Base-by-base conservation (phyloP, 441 rosid species). In the Gossypium gossypioides region DNA sequence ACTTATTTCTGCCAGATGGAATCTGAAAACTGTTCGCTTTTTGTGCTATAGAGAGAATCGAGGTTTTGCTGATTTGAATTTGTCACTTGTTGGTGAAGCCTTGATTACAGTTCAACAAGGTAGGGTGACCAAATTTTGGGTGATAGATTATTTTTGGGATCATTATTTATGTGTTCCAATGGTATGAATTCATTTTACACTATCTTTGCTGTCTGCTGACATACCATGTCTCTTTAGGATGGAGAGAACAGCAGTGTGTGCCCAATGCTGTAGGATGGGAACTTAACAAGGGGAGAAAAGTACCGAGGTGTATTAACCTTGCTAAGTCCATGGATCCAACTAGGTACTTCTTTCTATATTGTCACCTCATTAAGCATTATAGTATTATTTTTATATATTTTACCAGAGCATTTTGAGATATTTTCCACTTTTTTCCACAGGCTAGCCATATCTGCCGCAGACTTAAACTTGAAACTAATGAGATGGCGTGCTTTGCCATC, bases 401-500 rank as follows among this genome's bases (percentile, higher is more conserved):
- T 68, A 19, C 6, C 63, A 76, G 54, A 76, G 61, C 22, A 44
- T 22, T 52, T 37, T 75, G 60, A 66, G 21, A 24, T 72, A 1
- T 12, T 60, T 70, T 62, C 15, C 59, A 2, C 3, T 27, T 59
- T 59, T 69, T 12, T 46, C 40, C 25, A 40, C 84, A 94, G 98
- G 84, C 83, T 94, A 79, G 97, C 97, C 57, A 68, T 89, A 81
- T 84, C 97, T 67, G 97, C 98, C 1, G 93, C 93, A 67, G 98
- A 94, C 83, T 86, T 94, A 82, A 94, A 94, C 87, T 83, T 94
- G 67, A 94, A 92, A 83, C 72, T 94, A 75, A 94, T 94, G 99
- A 86, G 93, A 78, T 92, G 99, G 99, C 89, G 97, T 64, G 97
- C 96, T 21, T 79, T 92, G 81, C 99, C 99, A 6, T 92, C 99